Percentiles rank a stretch among this genome's conserved stretches.
Conservation (phyloP, 441 rosid species). For the Gossypium davidsonii region DNA sequence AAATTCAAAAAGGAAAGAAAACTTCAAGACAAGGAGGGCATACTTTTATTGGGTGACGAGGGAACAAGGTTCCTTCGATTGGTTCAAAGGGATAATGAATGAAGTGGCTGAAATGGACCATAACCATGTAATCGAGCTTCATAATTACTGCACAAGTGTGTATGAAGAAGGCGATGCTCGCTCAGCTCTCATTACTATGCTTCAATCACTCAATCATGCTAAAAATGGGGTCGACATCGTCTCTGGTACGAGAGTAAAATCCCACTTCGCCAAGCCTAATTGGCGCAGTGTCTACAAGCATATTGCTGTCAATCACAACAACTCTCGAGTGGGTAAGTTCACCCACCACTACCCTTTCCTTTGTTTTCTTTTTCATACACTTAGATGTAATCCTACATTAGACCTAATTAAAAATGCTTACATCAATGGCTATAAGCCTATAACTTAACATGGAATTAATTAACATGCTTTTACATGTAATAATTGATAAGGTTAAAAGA, state of each 20-base stretch:
- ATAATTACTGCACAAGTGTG: constrained; percentile 67
- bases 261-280: constrained; percentile 62
- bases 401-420: not conserved
- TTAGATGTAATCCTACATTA: not conserved
- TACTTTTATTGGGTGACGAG: constrained; percentile 70
- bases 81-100: constrained; percentile 73
- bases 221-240: constrained; percentile 64
- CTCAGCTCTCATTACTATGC: constrained; percentile 62
- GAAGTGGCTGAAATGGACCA: constrained; percentile 53
- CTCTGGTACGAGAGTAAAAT: constrained; percentile 58
- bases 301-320: constrained; percentile 41
- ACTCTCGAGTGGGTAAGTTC: constrained; percentile 48
- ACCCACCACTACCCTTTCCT: not conserved
- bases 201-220: constrained; percentile 57
- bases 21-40: constrained; percentile 57
- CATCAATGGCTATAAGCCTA: not conserved
- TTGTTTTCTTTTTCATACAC: not conserved
- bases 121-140: constrained; percentile 52
- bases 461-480: not conserved
- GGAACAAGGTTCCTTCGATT: constrained; percentile 72
- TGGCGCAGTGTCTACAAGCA: constrained; percentile 60
- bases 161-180: constrained; percentile 78
- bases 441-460: not conserved
- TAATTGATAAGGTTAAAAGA: not conserved
- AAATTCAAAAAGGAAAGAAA: constrained; percentile 33